Conservation (phyloP, 306 rosid species). For the Datisca glomerata region DNA sequence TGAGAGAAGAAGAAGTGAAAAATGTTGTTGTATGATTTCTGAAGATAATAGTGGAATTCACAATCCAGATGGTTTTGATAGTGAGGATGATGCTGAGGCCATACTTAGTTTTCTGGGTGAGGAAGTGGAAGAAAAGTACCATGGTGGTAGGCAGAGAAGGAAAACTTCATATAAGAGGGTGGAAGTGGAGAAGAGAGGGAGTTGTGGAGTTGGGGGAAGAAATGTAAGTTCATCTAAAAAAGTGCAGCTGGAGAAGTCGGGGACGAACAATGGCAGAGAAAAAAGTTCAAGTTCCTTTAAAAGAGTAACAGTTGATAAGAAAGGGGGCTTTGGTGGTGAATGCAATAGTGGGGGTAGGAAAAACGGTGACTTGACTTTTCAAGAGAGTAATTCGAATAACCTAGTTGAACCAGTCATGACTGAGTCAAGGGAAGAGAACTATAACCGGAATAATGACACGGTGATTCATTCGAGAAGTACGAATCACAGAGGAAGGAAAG, state of each 20-base stretch:
- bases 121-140: slow-evolving; percentile 32
- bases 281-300: slow-evolving; percentile 2
- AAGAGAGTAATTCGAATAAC: slow-evolving; percentile 13
- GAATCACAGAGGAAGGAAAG: slow-evolving; percentile 30
- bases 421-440: slow-evolving; percentile 25
- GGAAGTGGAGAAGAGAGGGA: slow-evolving; percentile 27
- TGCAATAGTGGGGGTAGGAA: not conserved
- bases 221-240: slow-evolving; percentile 28
- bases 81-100: slow-evolving; percentile 37
- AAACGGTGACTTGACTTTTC: slow-evolving; percentile 2
- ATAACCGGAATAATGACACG: slow-evolving; percentile 18
- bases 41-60: slow-evolving; percentile 22
- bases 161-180: slow-evolving; percentile 26
- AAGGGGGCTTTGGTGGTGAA: slow-evolving; percentile 8
- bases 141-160: slow-evolving; percentile 23
- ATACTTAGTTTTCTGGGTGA: slow-evolving; percentile 70
- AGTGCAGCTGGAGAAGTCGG: slow-evolving; percentile 30
- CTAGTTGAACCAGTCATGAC: slow-evolving; percentile 12
- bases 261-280: slow-evolving; percentile 5
- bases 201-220: slow-evolving; percentile 20
- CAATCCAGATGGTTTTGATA: slow-evolving; percentile 25
- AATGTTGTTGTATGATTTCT: slow-evolving; percentile 21
- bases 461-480: slow-evolving; percentile 21
- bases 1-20: slow-evolving; percentile 34
- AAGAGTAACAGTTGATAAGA: slow-evolving; percentile 10